Base-by-base conservation (phyloP, 2,329 filamentous ascomycete genomes). In the Neonectria hederae region DNA sequence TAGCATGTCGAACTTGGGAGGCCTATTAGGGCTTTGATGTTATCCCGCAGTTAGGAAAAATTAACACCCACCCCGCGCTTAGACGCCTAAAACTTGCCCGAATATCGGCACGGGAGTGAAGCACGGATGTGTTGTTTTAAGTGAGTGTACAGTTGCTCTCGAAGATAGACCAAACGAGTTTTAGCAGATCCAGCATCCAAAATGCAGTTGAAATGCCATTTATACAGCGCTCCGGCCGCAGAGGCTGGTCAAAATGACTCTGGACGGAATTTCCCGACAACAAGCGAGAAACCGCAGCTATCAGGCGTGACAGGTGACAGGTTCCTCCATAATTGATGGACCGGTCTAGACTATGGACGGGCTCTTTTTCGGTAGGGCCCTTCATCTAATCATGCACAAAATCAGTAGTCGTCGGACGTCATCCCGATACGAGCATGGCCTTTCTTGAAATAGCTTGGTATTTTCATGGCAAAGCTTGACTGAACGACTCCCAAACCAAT, bases 401-500 rank as follows among this genome's bases (percentile, higher is more conserved):
- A 19, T 11, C 38, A 42, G 38, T 42, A 42, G 38, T 42, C n/a
- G 38, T n/a, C 24, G n/a, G n/a, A 8, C 26, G 51, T 35, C 32
- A 17, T 8, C 10, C 35, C 46, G 19, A 56, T 62, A 45, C 40
- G 52, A 52, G 38, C 45, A 52, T 45, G 28, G 53, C 26, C 30
- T 46, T 48, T 24, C 9, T 35, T 9, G 2, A n/a, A 22, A 30
- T 42, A 48, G 60, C 60, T 54, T 63, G 54, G 53, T 51, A 46
- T 26, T 30, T 26, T 35, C 54, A 24, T 26, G 35, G 32, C 30
- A 42, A 32, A 45, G 59, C 45, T 60, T 55, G 52, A 55, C 8
- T 54, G 46, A 17, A 35, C 45, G 40, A 40, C 49, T 46, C 26
- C 17, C 9, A 30, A 5, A 2, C 17, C n/a, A 19, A 46, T 3